Evolutionary conservation across 2,329 filamentous ascomycete genomes (phyloP).

Genomic region (Paecilomyces sp.): DNA sequence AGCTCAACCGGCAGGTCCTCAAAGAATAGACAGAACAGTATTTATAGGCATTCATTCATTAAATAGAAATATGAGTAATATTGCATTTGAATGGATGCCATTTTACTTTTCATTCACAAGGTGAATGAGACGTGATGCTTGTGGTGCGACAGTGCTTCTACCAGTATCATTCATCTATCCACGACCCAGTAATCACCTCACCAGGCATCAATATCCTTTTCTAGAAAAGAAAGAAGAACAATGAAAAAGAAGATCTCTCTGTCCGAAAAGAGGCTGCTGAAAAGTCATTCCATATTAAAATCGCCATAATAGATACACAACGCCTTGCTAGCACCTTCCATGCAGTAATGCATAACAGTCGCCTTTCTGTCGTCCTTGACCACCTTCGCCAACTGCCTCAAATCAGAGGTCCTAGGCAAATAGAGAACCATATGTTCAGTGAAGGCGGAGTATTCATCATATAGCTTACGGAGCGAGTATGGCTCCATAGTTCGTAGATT

Average conservation of each 20-base stretch:
- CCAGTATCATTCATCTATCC: background rate
- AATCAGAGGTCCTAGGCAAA: constrained; percentile 75
- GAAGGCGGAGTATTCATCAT: constrained; percentile 51
- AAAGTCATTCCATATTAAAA: constrained; percentile 33
- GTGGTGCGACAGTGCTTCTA: background rate
- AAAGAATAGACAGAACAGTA: background rate
- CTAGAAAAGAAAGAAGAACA: too few species aligned
- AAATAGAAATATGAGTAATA: background rate
- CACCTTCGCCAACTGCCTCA: constrained; percentile 64
- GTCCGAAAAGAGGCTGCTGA: background rate
- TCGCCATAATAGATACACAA: constrained; percentile 54
- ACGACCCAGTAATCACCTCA: background rate
- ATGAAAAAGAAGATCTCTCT: background rate
- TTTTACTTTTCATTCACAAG: background rate
- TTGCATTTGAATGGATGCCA: background rate
- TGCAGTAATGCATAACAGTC: constrained; percentile 82
- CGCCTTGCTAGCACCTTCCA: constrained; percentile 79
- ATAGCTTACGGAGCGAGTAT: constrained; percentile 62
- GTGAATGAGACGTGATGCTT: background rate
- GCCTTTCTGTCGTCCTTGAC: constrained; percentile 49
- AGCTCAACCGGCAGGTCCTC: constrained; percentile 8
- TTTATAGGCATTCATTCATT: background rate
- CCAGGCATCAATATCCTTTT: background rate
- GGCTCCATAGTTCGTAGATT: constrained; percentile 82
- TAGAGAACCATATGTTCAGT: constrained; percentile 62